Conservation (phyloP, 2,329 filamentous ascomycete genomes). For the Rhynchosporium agropyri region DNA sequence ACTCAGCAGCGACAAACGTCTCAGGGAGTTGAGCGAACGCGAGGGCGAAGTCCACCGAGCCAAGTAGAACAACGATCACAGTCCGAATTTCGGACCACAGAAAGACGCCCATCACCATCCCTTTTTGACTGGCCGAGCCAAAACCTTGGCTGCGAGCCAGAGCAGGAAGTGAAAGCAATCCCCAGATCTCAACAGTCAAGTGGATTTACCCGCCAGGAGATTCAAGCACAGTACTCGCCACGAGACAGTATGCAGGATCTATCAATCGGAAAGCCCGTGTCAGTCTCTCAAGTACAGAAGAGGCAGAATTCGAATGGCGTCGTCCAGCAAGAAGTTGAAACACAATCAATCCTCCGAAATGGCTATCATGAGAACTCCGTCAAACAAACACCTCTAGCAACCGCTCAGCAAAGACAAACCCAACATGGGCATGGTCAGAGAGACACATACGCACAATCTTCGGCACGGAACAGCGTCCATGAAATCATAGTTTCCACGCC, state of each 20-base stretch:
- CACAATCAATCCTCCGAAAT: background rate
- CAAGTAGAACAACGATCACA: background rate
- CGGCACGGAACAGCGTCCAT: constrained; percentile 9
- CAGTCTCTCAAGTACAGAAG: background rate
- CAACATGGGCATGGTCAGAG: background rate
- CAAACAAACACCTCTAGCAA: background rate
- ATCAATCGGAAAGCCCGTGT: background rate
- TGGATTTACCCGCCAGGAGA: constrained; percentile 11
- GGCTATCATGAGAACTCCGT: background rate
- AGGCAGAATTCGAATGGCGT: background rate
- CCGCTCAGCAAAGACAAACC: constrained; percentile 5
- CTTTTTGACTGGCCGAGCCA: constrained; percentile 18
- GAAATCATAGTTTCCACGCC: constrained; percentile 9
- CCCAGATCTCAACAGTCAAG: constrained; percentile 16
- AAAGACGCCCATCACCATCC: constrained; percentile 8
- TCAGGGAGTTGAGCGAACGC: background rate
- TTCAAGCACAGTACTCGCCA: constrained; percentile 13
- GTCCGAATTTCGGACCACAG: background rate
- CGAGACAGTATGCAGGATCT: constrained; percentile 2
- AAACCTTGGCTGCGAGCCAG: background rate
- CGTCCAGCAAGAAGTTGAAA: background rate
- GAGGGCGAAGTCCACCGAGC: constrained; percentile 12
- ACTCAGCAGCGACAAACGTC: background rate
- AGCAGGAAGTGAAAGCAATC: background rate
- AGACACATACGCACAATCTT: constrained; percentile 1